Evolutionary conservation across 495 filamentous ascomycete genomes (phyloP), one percentile per base, ranked within the genome.

Genomic region (Daldinia grandis): DNA sequence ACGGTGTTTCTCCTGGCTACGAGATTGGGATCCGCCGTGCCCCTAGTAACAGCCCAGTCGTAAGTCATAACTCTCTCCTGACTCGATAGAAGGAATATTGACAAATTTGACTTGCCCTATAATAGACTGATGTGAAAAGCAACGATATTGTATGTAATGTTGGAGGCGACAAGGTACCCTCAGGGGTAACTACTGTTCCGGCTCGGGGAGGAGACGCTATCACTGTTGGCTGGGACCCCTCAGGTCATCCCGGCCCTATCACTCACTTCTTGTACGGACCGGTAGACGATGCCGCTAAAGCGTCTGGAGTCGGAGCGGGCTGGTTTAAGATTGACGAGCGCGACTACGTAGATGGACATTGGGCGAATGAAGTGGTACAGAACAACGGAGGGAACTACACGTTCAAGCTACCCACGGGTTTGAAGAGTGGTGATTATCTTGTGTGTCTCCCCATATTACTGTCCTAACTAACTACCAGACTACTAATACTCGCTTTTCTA

Each of bases 101-200:
- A 15, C 4, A 1, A 25, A 58, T 25, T 4, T 12, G 3, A 21
- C 51, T 35, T n/a, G 50, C 33, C n/a, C n/a, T 50, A 9, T 37
- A 60, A 2, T 33, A 76, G 71, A 76, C 74, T 3, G 69, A 76
- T 28, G 63, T 78, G 19, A 73, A 68, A 5, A 75, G 68, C 42
- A 72, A 76, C 53, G 74, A 78, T 58, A 76, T 78, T 35, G 72
- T 66, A 15, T 80, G 78, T 62, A 79, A 80, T 42, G 78, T 80
- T 5, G 75, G 71, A 19, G 78, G 78, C 9, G 62, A 76, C 54
- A 73, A 74, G 44, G 74, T 74, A 10, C 75, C 76, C 17, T 71
- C 66, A 42, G 75, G 72, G 35, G 76, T 79, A 9, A 47, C 69
- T 21, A 79, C 78, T 0, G 66, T 67, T 2, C 55, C 75, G 7